Conservation (phyloP, 768 basidiomycete genomes). For the Phylloporus arenicola region DNA sequence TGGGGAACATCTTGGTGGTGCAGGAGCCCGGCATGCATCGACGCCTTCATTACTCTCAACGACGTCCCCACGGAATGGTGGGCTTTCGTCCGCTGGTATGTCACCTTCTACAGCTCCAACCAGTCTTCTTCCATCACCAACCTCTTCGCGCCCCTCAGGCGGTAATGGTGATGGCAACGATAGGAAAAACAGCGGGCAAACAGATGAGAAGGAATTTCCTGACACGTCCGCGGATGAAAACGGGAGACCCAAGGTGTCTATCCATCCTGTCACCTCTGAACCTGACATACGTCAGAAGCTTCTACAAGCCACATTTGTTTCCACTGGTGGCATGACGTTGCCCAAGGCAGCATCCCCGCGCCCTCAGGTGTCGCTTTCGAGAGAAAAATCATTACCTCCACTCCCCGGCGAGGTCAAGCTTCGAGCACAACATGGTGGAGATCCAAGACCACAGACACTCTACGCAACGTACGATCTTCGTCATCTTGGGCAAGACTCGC, state of each 20-base stretch:
- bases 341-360: conserved; percentile 18
- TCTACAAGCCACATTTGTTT: conserved; percentile 33
- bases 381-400: conserved; percentile 77
- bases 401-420: conserved; percentile 54
- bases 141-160: conserved; percentile 61
- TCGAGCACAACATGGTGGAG: conserved; percentile 35
- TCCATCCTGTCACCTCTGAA: conserved; percentile 56
- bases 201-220: conserved; percentile 41
- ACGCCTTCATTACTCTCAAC: conserved; percentile 64
- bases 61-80: conserved; percentile 49
- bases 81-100: conserved; percentile 53
- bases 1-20: conserved; percentile 43
- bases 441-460: conserved; percentile 59
- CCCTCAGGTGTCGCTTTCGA: conserved; percentile 27
- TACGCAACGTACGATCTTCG: conserved; percentile 57
- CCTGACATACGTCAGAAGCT: conserved; percentile 53
- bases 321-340: conserved; percentile 28
- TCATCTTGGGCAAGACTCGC: conserved; percentile 37
- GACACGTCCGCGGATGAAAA: conserved; percentile 28
- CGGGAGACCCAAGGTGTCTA: conserved; percentile 34
- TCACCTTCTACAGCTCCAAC: conserved; percentile 74
- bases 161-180: conserved; percentile 49
- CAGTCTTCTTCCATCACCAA: conserved; percentile 69
- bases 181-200: conserved; percentile 37
- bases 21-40: conserved; percentile 53